Base-by-base conservation (phyloP, 306 rosid genomes). In the Rubus idaeus region DNA sequence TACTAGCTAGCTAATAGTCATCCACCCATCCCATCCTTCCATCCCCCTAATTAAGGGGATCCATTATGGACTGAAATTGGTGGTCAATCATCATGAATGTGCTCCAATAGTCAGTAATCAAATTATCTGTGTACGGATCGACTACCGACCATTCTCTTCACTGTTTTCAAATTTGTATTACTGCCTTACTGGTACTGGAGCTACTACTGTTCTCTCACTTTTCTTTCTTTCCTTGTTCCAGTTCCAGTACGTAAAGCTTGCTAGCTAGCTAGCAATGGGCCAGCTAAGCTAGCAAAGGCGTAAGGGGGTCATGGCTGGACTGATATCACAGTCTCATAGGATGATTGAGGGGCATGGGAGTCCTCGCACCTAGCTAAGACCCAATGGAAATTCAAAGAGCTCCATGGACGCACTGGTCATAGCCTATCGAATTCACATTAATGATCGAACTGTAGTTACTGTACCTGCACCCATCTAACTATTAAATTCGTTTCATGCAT, bases 11-110 rank as follows among this genome's bases (percentile, higher is more conserved):
- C 35, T 30, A 30, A 23, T 62, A 62, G 67, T 35, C 42, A n/a
- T 30, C 20, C 68, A 13, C 13, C 1, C 44, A 30, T 30, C 44
- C 44, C 42, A 26, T 16, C 30, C 30, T 0, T 26, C 35, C 35
- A 30, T 57, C 64, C 67, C 67, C 44, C 20, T 62, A 30, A 30
- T 62, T 30, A 10, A 61, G 44, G 68, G 68, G 68, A 37, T 63
- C 35, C 35, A 30, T 30, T 1, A 30, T 30, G 35, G 68, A 63
- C 68, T 37, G 68, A 5, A 35, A 63, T 63, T 37, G 8, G 5
- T 37, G 45, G 21, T 63, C 45, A 37, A 63, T 63, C 45, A 16
- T 37, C 12, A 14, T 62, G 68, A 62, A 35, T 62, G 44, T 30
- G 68, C 21, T 37, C 20, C 45, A 63, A 63, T 63, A 63, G 68